Percentiles rank a stretch among this genome's conserved stretches.
phyloP scores from a whole-genome alignment of 352 stramenopile species.

The Phytophthora cactorum region DNA sequence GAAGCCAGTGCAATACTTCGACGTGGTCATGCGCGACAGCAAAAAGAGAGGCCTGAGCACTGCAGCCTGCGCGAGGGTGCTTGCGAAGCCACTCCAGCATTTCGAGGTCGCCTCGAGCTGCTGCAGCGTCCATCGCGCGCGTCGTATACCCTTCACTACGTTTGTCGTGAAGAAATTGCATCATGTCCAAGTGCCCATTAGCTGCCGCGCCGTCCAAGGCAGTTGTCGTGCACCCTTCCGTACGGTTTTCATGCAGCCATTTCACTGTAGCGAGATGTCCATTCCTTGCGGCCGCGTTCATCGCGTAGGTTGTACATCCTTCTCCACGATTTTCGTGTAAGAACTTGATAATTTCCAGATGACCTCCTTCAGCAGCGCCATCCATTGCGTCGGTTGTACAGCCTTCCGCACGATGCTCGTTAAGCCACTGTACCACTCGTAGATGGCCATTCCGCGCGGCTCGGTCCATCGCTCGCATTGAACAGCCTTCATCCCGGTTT shows the following conservation, averaged over 20 bases:
- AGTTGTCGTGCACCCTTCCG: slow-evolving; percentile 26
- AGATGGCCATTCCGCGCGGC: slow-evolving; percentile 31
- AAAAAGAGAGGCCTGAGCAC: slow-evolving; percentile 25
- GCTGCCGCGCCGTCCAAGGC: slow-evolving; percentile 29
- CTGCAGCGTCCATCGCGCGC: slow-evolving; percentile 21
- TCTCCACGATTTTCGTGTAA: slow-evolving; percentile 32
- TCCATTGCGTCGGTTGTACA: slow-evolving; percentile 32
- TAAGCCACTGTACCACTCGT: slow-evolving; percentile 30
- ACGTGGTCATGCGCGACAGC: slow-evolving; percentile 32
- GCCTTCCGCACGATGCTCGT: slow-evolving; percentile 33
- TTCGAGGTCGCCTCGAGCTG: slow-evolving; percentile 16
- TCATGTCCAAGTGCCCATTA: slow-evolving; percentile 28
- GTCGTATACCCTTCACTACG: slow-evolving; percentile 24
- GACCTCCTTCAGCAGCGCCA: slow-evolving; percentile 24
- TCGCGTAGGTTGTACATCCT: slow-evolving; percentile 37
- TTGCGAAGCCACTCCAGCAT: slow-evolving; percentile 34
- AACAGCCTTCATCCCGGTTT: slow-evolving; percentile 38
- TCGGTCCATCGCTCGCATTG: slow-evolving; percentile 34
- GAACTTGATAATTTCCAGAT: slow-evolving; percentile 31
- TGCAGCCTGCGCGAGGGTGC: slow-evolving; percentile 7
- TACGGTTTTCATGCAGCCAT: slow-evolving; percentile 49
- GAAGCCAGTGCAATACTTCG: slow-evolving; percentile 34
- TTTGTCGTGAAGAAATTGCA: slow-evolving; percentile 33
- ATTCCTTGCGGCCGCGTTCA: slow-evolving; percentile 58
- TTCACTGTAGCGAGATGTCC: slow-evolving; percentile 57